Conservation (phyloP, 2,329 filamentous ascomycete species). For the Penicillium olsonii region DNA sequence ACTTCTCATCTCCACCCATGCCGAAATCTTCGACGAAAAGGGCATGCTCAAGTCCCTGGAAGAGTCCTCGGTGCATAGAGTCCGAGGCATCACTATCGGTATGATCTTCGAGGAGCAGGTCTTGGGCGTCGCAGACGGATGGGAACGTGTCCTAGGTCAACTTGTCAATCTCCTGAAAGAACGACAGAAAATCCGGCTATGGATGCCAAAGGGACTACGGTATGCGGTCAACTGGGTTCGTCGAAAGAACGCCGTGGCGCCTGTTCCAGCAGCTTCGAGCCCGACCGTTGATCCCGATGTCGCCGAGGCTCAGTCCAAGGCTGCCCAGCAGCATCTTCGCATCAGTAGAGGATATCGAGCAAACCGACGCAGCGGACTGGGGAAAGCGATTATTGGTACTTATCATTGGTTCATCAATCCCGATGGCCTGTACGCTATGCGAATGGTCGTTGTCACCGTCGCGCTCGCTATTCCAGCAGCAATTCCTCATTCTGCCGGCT, state of each 20-base stretch:
- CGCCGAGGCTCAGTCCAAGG: slow-evolving; percentile 35
- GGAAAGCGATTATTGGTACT: slow-evolving; percentile 29
- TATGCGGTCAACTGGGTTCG: slow-evolving; percentile 45
- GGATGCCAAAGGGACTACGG: slow-evolving; percentile 46
- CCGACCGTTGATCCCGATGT: slow-evolving; percentile 28
- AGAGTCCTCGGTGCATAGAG: slow-evolving; percentile 23
- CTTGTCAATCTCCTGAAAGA: slow-evolving; percentile 40
- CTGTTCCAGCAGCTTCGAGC: slow-evolving; percentile 19
- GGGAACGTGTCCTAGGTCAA: slow-evolving; percentile 40
- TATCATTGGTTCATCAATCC: slow-evolving; percentile 48
- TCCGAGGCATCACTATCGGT: slow-evolving; percentile 47
- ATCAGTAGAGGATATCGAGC: slow-evolving; percentile 37
- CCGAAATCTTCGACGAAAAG: slow-evolving; percentile 46
- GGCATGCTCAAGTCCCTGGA: slow-evolving; percentile 37
- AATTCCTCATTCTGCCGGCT: slow-evolving; percentile 48
- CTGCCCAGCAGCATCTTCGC: slow-evolving; percentile 40
- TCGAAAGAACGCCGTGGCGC: slow-evolving; percentile 27
- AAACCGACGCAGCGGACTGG: slow-evolving; percentile 28
- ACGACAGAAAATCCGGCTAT: slow-evolving; percentile 41
- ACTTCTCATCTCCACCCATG: slow-evolving; percentile 42
- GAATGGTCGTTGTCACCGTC: slow-evolving; percentile 52
- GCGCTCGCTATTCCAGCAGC: slow-evolving; percentile 46
- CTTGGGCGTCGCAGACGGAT: slow-evolving; percentile 26
- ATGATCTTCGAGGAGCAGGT: slow-evolving; percentile 54
- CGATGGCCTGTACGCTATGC: slow-evolving; percentile 50